Percentiles rank a stretch among this genome's conserved stretches.
These are phyloP conservation scores for Calonectria crousiana DNA, from an alignment of 2,329 filamentous ascomycete species.

Conservation along the genomic window DNA sequence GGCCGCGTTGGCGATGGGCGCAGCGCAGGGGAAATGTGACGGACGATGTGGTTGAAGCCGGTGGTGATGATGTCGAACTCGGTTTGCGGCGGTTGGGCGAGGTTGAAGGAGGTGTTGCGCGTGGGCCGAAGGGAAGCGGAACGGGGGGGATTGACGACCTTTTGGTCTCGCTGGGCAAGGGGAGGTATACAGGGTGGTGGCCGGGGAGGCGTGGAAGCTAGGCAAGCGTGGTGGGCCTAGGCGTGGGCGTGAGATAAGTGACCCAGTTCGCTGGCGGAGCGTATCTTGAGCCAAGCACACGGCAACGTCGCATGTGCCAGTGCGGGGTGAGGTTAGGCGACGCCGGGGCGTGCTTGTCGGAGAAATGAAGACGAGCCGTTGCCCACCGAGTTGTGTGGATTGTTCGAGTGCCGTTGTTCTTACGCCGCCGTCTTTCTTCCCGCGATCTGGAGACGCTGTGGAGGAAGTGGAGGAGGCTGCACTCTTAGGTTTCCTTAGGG, in stretches of 20 bases:
- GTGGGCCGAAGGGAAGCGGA: conserved; percentile 44
- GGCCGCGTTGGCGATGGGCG: conserved; percentile 18
- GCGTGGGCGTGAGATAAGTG: conserved; percentile 10
- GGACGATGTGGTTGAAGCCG: conserved; percentile 27
- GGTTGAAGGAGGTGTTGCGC: conserved; percentile 38
- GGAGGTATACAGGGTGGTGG: conserved; percentile 21
- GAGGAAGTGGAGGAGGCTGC: conserved; percentile 10
- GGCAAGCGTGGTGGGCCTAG: conserved; percentile 8
- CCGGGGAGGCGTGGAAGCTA: conserved; percentile 18
- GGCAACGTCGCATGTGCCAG: conserved; percentile 10
- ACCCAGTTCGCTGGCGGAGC: conserved; percentile 4
- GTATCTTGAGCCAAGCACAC: conserved; percentile 5
- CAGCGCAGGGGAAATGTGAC: conserved; percentile 14
- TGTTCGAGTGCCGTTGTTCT: not conserved
- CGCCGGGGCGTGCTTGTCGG: conserved; percentile 15
- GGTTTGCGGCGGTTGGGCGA: conserved; percentile 52
- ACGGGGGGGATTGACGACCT: conserved; percentile 37
- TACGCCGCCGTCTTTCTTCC: conserved; percentile 2
- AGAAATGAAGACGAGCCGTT: not conserved
- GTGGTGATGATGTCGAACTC: conserved; percentile 23
- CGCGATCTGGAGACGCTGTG: conserved; percentile 4
- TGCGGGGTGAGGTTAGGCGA: conserved; percentile 17
- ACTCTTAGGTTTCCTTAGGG: not conserved
- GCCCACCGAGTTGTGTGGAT: not conserved
- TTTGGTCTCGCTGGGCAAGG: conserved; percentile 43